phyloP scores from a whole-genome alignment of 2,329 filamentous ascomycete genomes.

The Exophiala spinifera region DNA sequence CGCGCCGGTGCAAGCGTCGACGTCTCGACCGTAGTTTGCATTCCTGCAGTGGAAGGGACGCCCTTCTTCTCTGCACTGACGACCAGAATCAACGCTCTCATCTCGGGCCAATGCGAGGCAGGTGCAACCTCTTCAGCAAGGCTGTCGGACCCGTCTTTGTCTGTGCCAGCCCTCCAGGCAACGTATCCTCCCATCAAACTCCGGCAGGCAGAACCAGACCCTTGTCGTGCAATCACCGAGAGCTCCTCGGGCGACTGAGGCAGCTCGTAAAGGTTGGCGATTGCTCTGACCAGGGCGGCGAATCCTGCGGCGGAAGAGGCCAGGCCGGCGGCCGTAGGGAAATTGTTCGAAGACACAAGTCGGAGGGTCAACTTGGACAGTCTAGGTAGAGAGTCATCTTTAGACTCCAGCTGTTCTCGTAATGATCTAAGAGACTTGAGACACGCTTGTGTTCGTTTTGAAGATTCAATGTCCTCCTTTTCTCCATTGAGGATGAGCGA shows the following conservation, averaged over 20 bases:
- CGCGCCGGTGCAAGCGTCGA: conserved; percentile 81
- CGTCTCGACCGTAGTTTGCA: conserved; percentile 94
- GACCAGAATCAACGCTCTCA: conserved; percentile 89
- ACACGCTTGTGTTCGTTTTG: conserved; percentile 89
- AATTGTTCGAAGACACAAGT: conserved; percentile 96
- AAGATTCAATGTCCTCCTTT: conserved; percentile 72
- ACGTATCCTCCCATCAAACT: conserved; percentile 87
- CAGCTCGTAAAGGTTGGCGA: conserved; percentile 88
- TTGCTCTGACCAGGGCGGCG: conserved; percentile 65
- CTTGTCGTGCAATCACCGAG: conserved; percentile 84
- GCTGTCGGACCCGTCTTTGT: conserved; percentile 78
- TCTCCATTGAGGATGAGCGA: conserved; percentile 80
- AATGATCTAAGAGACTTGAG: conserved; percentile 79
- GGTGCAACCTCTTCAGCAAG: conserved; percentile 84
- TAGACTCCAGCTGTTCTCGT: conserved; percentile 69
- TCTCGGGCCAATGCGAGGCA: conserved; percentile 88
- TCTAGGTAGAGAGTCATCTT: conserved; percentile 72
- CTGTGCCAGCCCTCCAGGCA: conserved; percentile 80
- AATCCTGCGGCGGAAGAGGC: conserved; percentile 56
- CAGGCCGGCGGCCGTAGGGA: conserved; percentile 92
- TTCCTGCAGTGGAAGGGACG: conserved; percentile 85
- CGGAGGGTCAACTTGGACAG: conserved; percentile 74
- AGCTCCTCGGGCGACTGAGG: conserved; percentile 77
- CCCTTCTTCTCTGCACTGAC: conserved; percentile 94
- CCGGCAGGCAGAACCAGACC: conserved; percentile 90